Percentiles rank a stretch among this genome's conserved stretches.
Conservation (phyloP, 306 rosid genomes). For the Inga leiocalycina region DNA sequence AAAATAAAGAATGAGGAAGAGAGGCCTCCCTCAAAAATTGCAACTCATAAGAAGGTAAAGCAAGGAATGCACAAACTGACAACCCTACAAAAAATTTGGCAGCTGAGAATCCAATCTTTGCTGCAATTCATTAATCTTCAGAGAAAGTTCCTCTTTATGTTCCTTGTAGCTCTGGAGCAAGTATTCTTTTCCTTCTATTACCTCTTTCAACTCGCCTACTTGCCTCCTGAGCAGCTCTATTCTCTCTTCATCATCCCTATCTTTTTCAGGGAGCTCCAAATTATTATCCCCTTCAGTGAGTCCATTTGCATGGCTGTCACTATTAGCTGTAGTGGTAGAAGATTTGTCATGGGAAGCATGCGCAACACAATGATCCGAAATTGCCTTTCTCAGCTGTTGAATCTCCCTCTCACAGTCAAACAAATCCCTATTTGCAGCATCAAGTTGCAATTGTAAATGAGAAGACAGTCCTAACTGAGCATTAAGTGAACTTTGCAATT, state of each 20-base stretch:
- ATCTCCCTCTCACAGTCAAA: constrained; percentile 85
- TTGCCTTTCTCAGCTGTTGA: constrained; percentile 87
- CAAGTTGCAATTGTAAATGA: constrained; percentile 81
- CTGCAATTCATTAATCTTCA: constrained; percentile 84
- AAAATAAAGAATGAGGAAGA: constrained; percentile 46
- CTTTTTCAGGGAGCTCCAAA: constrained; percentile 53
- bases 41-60: constrained; percentile 34
- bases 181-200: constrained; percentile 86
- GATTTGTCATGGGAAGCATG: constrained; percentile 54
- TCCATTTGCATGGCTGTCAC: constrained; percentile 67
- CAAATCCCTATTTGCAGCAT: constrained; percentile 71
- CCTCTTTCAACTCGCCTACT: constrained; percentile 90
- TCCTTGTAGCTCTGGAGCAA: constrained; percentile 88
- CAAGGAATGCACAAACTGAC: constrained; percentile 63
- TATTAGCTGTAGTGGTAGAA: constrained; percentile 37
- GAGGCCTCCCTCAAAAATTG: not conserved
- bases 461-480: constrained; percentile 71
- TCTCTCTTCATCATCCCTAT: constrained; percentile 65
- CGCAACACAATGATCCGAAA: constrained; percentile 87
- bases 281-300: constrained; percentile 58
- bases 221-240: constrained; percentile 79
- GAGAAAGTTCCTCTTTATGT: constrained; percentile 77
- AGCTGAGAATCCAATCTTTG: constrained; percentile 88
- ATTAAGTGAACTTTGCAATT: constrained; percentile 72
- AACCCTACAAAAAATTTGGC: constrained; percentile 85